Evolutionary conservation across 1,139 yeast species (phyloP), one percentile per base, ranked within the genome.

Genomic region (Debaryomyces subglobosus): DNA sequence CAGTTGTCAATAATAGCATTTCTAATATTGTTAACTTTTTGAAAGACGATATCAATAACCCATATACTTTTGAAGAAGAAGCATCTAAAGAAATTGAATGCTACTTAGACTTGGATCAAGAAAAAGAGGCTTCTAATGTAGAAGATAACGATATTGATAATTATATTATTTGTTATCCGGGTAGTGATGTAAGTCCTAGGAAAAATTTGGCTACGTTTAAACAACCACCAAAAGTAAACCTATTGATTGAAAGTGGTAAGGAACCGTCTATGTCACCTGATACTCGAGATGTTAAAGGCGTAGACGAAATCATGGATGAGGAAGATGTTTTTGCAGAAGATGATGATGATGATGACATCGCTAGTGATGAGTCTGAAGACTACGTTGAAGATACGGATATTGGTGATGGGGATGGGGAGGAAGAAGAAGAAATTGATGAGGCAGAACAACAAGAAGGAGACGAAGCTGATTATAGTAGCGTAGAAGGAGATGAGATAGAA

Each of bases 31-130:
- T 79, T 1, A 78, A 78, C 47, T 85, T 85, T 54, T 60, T 86
- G 59, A 79, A 76, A 48, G 91, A 86, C 63, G 91, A 85, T 61
- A 69, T 86, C 16, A 75, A 75, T 43, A 86, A 85, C 60, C 79
- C 86, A 6, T 71, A 84, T 56, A 71, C 79, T 15, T 68, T 81
- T 48, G 86, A 82, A 54, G 78, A 74, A 32, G 86, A 82, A 53
- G 78, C 84, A 0, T 57, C 54, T 32, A 71, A 67, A 46, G 79
- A 75, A 49, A 68, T 76, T 21, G 77, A 72, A 43, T 52, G 62
- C 34, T 61, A 74, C 47, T 75, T 68, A 40, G 76, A 69, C 21
- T 65, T 74, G 38, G 47, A 49, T 20, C 43, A 48, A 25, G 54
- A 54, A 20, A 53, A 48, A 32, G 40, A 43, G 8, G 18, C 25